Evolutionary conservation across 1,139 yeast species (phyloP), one percentile per base, ranked within the genome.

Genomic region (Pichia sp.): DNA sequence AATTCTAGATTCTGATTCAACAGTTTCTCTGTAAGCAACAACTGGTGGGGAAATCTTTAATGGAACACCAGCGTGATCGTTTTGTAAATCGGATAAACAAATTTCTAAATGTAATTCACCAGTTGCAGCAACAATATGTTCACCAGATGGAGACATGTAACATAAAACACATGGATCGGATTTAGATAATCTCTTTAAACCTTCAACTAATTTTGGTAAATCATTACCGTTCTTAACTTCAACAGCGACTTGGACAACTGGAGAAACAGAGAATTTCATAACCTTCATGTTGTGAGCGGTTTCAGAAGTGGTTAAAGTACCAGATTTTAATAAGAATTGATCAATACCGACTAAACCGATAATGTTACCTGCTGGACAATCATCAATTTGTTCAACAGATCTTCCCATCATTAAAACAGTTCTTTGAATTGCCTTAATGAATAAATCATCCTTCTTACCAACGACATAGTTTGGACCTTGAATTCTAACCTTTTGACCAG

Each of bases 361-460:
- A 85, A 92, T 92, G 96, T 92, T 92, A 86, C 98, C 98, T 64
- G 97, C 97, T 70, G 98, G 98, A 78, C 95, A 87, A 78, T 92
- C 97, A 68, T 92, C 98, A 67, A 92, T 92, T 69, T 92, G 90
- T 80, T 92, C 98, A 68, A 87, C 95, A 72, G 78, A 74, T 79
- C 97, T 87, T 71, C 98, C 98, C 98, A 92, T 92, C 98, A 92
- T 92, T 71, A 92, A 82, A 67, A 92, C 98, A 66, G 96, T 92
- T 83, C 98, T 92, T 82, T 92, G 98, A 65, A 92, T 80, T 64
- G 97, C 84, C 86, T 92, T 92, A 69, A 92, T 61, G 90, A 90
- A 92, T 68, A 92, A 79, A 68, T 92, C 98, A 54, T 87, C 96
- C 83, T 92, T 92, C 82, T 83, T 87, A 73, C 98, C 98, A 71